These are phyloP conservation scores for Russula brevipes DNA, from an alignment of 768 basidiomycete genomes.

Conservation along the genomic window DNA sequence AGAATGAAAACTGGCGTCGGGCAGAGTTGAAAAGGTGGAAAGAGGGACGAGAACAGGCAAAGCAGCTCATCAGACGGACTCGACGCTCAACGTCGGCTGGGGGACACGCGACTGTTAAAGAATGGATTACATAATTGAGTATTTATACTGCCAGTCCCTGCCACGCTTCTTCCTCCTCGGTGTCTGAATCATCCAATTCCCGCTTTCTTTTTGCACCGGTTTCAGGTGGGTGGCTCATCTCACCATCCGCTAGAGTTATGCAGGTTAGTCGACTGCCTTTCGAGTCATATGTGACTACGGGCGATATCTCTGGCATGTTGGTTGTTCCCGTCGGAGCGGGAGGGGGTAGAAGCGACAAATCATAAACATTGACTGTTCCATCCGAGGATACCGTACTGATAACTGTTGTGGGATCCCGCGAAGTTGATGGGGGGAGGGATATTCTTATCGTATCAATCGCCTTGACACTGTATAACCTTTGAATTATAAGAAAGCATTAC, in stretches of 20 bases:
- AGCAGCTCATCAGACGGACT: slow-evolving; percentile 20
- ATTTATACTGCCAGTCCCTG: slow-evolving; percentile 28
- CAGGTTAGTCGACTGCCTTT: slow-evolving; percentile 86
- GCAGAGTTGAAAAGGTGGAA: not conserved
- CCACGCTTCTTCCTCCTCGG: slow-evolving; percentile 31
- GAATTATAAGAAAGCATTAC: slow-evolving; percentile 4
- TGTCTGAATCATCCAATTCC: slow-evolving; percentile 34
- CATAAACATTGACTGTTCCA: slow-evolving; percentile 75
- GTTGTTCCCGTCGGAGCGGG: slow-evolving; percentile 22
- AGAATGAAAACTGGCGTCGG: slow-evolving; percentile 19
- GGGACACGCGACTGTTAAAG: not conserved
- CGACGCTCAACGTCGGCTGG: not conserved
- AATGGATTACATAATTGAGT: not conserved
- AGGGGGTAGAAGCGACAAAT: slow-evolving; percentile 48
- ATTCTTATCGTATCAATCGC: slow-evolving; percentile 65
- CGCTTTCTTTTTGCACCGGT: slow-evolving; percentile 33
- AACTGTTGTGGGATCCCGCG: slow-evolving; percentile 48
- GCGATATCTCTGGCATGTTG: slow-evolving; percentile 38
- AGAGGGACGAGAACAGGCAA: not conserved
- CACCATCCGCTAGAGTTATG: slow-evolving; percentile 51
- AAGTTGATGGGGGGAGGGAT: slow-evolving; percentile 47
- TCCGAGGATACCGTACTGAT: slow-evolving; percentile 84
- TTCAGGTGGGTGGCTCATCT: slow-evolving; percentile 23
- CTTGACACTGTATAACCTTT: slow-evolving; percentile 56
- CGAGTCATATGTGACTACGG: slow-evolving; percentile 70